Evolutionary conservation across 495 filamentous ascomycete species (phyloP).

Genomic region (Talaromyces wortmannii): DNA sequence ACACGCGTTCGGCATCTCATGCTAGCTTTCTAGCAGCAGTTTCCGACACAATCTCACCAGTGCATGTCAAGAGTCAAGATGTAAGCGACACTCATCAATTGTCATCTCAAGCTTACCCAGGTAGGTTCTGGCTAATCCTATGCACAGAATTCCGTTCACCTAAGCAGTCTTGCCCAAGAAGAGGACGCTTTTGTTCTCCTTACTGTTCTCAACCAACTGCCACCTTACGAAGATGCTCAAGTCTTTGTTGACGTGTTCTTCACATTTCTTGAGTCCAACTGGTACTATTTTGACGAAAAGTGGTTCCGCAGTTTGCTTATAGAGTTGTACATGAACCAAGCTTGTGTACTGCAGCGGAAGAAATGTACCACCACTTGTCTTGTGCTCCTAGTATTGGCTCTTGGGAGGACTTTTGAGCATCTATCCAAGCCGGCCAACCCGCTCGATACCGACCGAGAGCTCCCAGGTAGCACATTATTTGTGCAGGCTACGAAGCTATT

Average conservation of each 20-base stretch:
- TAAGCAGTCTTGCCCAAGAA: neutral
- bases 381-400: neutral
- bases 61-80: neutral
- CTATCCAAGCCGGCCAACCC: neutral
- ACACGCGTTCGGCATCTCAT: neutral
- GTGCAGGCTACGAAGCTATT: neutral
- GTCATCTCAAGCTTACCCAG: neutral
- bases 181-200: neutral
- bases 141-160: neutral
- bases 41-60: neutral
- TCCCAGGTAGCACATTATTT: neutral
- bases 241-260: neutral
- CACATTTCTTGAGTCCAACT: neutral
- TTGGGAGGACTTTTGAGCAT: neutral
- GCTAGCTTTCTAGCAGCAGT: neutral
- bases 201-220: neutral
- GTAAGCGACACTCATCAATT: neutral
- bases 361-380: neutral
- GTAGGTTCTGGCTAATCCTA: neutral
- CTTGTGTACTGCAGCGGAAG: neutral
- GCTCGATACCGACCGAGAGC: neutral
- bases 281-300: neutral
- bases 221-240: neutral
- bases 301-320: neutral
- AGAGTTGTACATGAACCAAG: neutral